Evolutionary conservation across 805 yeast genomes (phyloP).

Genomic region (Yamadazyma scolyti): DNA sequence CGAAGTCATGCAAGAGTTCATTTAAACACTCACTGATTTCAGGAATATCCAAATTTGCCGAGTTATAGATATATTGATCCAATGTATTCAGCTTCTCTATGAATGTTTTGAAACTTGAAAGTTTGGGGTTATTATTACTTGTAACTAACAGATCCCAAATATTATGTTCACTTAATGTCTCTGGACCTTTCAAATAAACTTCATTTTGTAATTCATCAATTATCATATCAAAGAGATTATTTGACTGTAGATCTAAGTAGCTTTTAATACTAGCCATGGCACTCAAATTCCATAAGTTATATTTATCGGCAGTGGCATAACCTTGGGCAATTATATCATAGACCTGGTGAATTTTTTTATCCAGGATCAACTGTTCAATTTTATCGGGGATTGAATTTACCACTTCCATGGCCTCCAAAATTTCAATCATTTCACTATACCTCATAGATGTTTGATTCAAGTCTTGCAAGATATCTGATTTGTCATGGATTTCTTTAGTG

Average conservation of each 20-base stretch:
- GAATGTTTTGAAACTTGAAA: conserved; percentile 31
- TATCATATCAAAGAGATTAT: conserved; percentile 62
- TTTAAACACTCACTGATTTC: conserved; percentile 43
- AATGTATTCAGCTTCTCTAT: conserved; percentile 35
- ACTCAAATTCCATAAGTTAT: conserved; percentile 55
- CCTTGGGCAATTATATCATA: conserved; percentile 50
- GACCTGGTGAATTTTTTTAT: conserved; percentile 65
- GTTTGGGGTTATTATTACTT: conserved; percentile 29
- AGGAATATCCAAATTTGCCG: conserved; percentile 54
- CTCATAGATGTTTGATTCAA: conserved; percentile 59
- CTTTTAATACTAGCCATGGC: conserved; percentile 49
- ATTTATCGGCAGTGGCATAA: conserved; percentile 43
- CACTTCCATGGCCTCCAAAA: conserved; percentile 63
- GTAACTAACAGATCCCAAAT: conserved; percentile 18
- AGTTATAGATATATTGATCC: conserved; percentile 52
- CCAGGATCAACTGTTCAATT: conserved; percentile 66
- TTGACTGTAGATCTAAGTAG: conserved; percentile 53
- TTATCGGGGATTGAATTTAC: conserved; percentile 56
- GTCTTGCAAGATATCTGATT: conserved; percentile 58
- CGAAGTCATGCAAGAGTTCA: conserved; percentile 27
- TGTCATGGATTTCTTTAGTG: conserved; percentile 46
- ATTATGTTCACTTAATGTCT: conserved; percentile 7
- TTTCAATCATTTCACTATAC: conserved; percentile 66
- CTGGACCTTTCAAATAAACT: conserved; percentile 39
- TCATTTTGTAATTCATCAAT: conserved; percentile 74